These are phyloP conservation scores for Tremellales sp. DNA, from an alignment of 1,284 basidiomycete species.

Conservation along the genomic window DNA sequence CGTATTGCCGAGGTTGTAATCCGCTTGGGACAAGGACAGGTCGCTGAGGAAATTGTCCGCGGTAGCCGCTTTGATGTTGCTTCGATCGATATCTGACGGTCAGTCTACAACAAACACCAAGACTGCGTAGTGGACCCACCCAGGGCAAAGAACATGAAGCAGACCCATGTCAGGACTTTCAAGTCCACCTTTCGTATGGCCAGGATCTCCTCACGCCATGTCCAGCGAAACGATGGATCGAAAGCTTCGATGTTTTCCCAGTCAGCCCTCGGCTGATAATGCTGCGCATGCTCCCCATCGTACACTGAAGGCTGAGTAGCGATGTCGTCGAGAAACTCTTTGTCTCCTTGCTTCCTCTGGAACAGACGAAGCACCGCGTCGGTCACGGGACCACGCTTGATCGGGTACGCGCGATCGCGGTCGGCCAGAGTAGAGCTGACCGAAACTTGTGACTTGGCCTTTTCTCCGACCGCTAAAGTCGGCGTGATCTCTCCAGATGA, in stretches of 20 bases:
- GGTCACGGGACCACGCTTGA: background rate
- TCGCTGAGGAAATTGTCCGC: slow-evolving; percentile 63
- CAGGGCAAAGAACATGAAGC: slow-evolving; percentile 4
- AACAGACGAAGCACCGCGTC: background rate
- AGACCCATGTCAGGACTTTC: slow-evolving; percentile 45
- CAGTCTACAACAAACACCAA: too few relatives aligned
- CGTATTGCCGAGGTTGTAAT: slow-evolving; percentile 57
- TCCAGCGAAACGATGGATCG: slow-evolving; percentile 64
- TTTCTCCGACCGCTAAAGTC: background rate
- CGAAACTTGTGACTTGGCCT: background rate
- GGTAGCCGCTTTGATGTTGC: slow-evolving; percentile 55
- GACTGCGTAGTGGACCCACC: too few relatives aligned
- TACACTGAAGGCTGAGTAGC: slow-evolving; percentile 5
- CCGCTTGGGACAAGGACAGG: slow-evolving; percentile 39
- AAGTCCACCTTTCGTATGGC: slow-evolving; percentile 60
- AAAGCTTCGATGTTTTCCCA: slow-evolving; percentile 45
- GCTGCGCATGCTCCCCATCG: slow-evolving; percentile 3
- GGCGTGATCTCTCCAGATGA: background rate
- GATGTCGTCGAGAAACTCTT: background rate
- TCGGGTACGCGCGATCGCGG: background rate
- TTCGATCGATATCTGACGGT: slow-evolving; percentile 51
- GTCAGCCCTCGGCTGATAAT: too few relatives aligned
- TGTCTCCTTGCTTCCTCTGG: background rate
- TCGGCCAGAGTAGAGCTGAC: background rate
- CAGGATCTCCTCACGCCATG: slow-evolving; percentile 60